Evolutionary conservation across 169 alveolate genomes (phyloP), one percentile per base, ranked within the genome.

Genomic region (Plasmodium falciparum): DNA sequence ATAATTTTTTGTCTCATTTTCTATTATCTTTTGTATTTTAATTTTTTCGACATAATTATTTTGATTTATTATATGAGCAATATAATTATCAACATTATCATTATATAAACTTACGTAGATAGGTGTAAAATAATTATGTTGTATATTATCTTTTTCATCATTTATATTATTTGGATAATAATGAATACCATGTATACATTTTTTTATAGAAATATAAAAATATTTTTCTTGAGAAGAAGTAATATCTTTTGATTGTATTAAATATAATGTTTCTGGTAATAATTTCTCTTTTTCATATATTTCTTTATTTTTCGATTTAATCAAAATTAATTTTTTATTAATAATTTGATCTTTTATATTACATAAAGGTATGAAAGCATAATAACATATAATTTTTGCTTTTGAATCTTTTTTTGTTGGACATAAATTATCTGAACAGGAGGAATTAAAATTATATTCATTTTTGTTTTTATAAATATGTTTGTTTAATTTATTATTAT

Each of bases 111-210:
- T 65, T 15, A 78, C 89, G 17, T 78, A 78, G 6, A 39, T 43
- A 9, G 89, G 89, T 66, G 47, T 71, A 47, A 78, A 78, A 50
- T 29, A n/a, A 50, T 5, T 47, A 33, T 45, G 54, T 8, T 12
- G 7, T 20, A 39, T 4, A 1, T 15, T n/a, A 6, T 6, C 75
- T 39, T 24, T 66, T 17, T 66, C 5, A 56, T 56, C 1, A 12
- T 39, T 5, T 6, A 3, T 8, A 20, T 78, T 45, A 17, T 7
- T 29, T 4, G 89, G 89, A 24, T 66, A 78, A 15, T 26, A 78
- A 33, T 78, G 76, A 78, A 78, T 45, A n/a, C 89, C 89, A 78
- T 26, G 47, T 49, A 50, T 26, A 20, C 89, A 78, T 50, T 65
- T 43, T 24, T 65, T 78, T 24, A 78, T 45, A 5, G 89, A 78